phyloP scores from a whole-genome alignment of 768 basidiomycete genomes.

The Tulasnella sp. region DNA sequence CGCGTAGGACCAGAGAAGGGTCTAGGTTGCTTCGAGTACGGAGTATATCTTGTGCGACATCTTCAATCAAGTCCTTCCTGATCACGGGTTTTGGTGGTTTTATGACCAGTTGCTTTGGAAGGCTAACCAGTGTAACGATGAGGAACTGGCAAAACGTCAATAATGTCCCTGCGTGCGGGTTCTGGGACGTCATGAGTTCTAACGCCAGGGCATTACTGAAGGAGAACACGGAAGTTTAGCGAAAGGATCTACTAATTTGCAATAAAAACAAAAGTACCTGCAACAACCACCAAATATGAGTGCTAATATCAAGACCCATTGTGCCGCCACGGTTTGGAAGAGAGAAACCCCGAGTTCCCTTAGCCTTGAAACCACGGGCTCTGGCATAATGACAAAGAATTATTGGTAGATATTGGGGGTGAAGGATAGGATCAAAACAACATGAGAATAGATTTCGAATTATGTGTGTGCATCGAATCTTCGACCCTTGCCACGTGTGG shows the following conservation, averaged over 20 bases:
- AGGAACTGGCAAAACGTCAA: slow-evolving; percentile 83
- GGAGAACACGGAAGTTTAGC: neutral
- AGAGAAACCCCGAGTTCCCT: too few species aligned
- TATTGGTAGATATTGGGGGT: too few species aligned
- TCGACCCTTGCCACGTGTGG: neutral
- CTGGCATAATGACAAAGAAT: too few species aligned
- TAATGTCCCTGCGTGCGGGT: slow-evolving; percentile 63
- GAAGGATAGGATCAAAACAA: too few species aligned
- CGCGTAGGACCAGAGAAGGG: neutral
- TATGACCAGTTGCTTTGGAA: slow-evolving; percentile 42
- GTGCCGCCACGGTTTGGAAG: slow-evolving; percentile 13
- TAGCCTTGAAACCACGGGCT: too few species aligned
- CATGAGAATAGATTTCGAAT: too few species aligned
- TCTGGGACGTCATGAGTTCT: slow-evolving; percentile 54
- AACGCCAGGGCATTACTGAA: slow-evolving; percentile 66
- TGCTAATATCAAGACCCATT: slow-evolving; percentile 54
- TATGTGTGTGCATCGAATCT: neutral
- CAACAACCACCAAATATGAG: slow-evolving; percentile 89
- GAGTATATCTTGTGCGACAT: neutral
- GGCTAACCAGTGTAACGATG: slow-evolving; percentile 57
- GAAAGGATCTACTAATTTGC: slow-evolving; percentile 18
- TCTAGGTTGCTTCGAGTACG: neutral
- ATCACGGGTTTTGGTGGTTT: neutral
- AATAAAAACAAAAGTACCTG: slow-evolving; percentile 31
- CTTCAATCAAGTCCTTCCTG: neutral